Percentiles rank a stretch among this genome's conserved stretches.
These are phyloP conservation scores for Penicillium sp. DNA, from an alignment of 2,329 filamentous ascomycete species.

Conservation along the genomic window DNA sequence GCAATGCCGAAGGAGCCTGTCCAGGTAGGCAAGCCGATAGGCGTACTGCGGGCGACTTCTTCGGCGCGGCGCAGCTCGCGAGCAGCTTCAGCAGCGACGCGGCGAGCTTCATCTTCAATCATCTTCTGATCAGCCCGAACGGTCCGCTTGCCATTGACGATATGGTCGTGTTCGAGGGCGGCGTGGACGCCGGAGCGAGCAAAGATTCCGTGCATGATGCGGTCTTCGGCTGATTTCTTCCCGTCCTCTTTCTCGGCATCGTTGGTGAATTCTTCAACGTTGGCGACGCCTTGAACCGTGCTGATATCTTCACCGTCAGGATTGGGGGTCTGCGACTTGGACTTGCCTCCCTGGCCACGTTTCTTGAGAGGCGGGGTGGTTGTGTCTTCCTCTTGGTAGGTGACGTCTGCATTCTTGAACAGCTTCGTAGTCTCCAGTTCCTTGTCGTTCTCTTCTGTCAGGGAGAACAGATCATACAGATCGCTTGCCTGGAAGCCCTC, in stretches of 20 bases:
- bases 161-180: constrained; percentile 91
- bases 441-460: constrained; percentile 70
- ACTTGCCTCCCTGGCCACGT: neutral
- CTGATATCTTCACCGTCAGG: constrained; percentile 55
- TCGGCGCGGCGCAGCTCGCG: constrained; percentile 74
- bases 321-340: constrained; percentile 16
- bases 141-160: constrained; percentile 77
- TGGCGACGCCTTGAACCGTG: constrained; percentile 66
- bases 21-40: constrained; percentile 90
- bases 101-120: constrained; percentile 80
- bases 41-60: constrained; percentile 73
- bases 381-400: constrained; percentile 56
- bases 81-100: constrained; percentile 78
- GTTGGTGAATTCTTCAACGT: constrained; percentile 67
- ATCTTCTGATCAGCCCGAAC: constrained; percentile 77
- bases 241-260: constrained; percentile 45
- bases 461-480: constrained; percentile 87
- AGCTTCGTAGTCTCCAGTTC: constrained; percentile 83
- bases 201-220: constrained; percentile 88
- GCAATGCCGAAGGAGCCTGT: constrained; percentile 82
- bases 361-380: constrained; percentile 9
- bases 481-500: constrained; percentile 90
- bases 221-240: constrained; percentile 63
- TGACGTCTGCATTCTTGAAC: constrained; percentile 86
- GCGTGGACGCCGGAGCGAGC: constrained; percentile 83